Conservation (phyloP, 1,284 basidiomycete genomes). For the Tilletia indica region DNA sequence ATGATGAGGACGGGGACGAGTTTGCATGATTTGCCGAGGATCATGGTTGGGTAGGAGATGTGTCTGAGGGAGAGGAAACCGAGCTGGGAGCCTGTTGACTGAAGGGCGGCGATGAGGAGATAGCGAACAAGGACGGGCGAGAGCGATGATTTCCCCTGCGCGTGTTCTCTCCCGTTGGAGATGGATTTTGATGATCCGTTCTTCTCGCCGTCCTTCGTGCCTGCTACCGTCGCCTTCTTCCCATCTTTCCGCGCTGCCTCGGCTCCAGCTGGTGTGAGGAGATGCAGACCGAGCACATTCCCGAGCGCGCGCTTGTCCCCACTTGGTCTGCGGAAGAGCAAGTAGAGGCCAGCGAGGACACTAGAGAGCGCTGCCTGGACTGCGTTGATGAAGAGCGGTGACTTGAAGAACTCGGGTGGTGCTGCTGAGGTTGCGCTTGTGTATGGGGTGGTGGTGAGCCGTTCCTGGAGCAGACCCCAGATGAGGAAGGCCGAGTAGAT, state of each 20-base stretch:
- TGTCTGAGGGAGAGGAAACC: constrained; percentile 90
- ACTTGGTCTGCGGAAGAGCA: constrained; percentile 64
- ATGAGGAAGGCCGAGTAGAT: constrained; percentile 54
- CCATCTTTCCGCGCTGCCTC: constrained; percentile 12
- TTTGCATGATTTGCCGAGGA: constrained; percentile 97
- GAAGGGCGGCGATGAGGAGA: constrained; percentile 66
- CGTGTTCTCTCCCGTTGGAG: background rate
- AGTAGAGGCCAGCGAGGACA: constrained; percentile 74
- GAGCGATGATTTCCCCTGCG: constrained; percentile 57
- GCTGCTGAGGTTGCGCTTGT: background rate
- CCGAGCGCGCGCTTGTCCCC: constrained; percentile 23
- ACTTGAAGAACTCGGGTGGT: constrained; percentile 4
- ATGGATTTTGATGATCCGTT: background rate
- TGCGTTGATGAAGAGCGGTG: constrained; percentile 78
- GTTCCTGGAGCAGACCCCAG: constrained; percentile 54
- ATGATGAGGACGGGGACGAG: constrained; percentile 93
- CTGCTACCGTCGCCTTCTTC: background rate
- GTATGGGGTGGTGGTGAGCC: constrained; percentile 52
- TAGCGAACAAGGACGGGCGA: constrained; percentile 61
- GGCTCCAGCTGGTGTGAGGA: constrained; percentile 36
- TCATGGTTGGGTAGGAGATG: constrained; percentile 97
- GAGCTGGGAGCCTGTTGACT: constrained; percentile 87
- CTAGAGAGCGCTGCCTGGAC: constrained; percentile 80
- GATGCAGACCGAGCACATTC: constrained; percentile 41
- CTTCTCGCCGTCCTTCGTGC: background rate